Evolutionary conservation across 2,329 filamentous ascomycete genomes (phyloP).

Genomic region (Pseudogymnoascus sp.): DNA sequence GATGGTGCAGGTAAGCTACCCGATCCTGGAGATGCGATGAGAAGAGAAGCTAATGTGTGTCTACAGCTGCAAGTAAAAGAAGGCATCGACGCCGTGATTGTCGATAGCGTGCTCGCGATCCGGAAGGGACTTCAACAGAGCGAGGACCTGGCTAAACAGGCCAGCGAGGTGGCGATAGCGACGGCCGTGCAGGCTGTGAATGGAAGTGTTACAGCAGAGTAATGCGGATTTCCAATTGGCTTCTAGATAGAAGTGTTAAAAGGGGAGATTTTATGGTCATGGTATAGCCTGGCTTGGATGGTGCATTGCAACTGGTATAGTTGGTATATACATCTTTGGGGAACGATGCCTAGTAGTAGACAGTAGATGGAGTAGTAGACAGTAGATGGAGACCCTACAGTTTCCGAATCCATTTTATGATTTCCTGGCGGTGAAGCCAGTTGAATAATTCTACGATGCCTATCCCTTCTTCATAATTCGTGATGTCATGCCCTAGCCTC

Average conservation of each 20-base stretch:
- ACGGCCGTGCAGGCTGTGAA: background rate
- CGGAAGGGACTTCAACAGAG: slow-evolving; percentile 61
- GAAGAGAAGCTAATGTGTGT: slow-evolving; percentile 11
- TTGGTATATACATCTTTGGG: background rate
- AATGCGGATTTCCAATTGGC: background rate
- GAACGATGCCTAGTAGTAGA: background rate
- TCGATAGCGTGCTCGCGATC: slow-evolving; percentile 89
- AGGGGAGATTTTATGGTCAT: background rate
- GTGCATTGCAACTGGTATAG: background rate
- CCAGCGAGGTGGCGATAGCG: background rate
- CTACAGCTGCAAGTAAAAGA: slow-evolving; percentile 69
- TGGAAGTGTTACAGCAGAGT: background rate
- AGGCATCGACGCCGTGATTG: slow-evolving; percentile 95
- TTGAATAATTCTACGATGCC: background rate
- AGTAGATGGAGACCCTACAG: background rate
- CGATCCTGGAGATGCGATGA: background rate
- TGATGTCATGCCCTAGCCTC: background rate
- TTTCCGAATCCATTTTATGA: background rate
- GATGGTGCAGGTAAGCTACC: slow-evolving; percentile 59
- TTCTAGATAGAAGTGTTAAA: background rate
- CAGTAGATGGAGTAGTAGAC: background rate
- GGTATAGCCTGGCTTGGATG: background rate
- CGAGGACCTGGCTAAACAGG: background rate
- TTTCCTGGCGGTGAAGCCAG: background rate
- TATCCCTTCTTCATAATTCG: background rate